A percentile compares a stretch with the other conserved stretches of the same genome.
Evolutionary conservation across 805 yeast genomes (phyloP).

Genomic region (Kuraishia cidri): DNA sequence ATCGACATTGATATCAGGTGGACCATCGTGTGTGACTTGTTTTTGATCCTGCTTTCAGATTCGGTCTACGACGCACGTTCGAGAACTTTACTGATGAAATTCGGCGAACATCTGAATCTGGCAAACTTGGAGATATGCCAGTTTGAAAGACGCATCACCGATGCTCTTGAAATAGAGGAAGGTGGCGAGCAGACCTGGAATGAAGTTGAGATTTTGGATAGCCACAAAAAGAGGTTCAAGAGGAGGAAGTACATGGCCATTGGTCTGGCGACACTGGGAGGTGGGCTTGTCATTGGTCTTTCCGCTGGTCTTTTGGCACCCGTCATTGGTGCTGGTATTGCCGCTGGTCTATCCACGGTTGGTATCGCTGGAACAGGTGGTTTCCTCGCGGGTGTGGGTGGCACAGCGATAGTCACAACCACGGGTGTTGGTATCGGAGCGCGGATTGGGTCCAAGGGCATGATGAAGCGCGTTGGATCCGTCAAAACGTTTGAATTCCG

Average conservation of each 20-base stretch:
- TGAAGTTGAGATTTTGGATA: conserved; percentile 57
- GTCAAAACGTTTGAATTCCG: conserved; percentile 91
- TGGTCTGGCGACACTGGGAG: conserved; percentile 94
- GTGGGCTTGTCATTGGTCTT: conserved; percentile 86
- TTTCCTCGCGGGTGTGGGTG: conserved; percentile 93
- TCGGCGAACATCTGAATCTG: conserved; percentile 56
- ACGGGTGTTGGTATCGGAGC: conserved; percentile 92
- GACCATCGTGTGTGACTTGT: conserved; percentile 90
- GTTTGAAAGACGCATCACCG: conserved; percentile 86
- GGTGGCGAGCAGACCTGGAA: conserved; percentile 72
- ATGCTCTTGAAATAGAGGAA: conserved; percentile 83
- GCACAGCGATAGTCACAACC: conserved; percentile 88
- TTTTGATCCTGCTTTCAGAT: conserved; percentile 69
- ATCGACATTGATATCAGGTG: conserved; percentile 75
- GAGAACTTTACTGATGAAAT: conserved; percentile 61
- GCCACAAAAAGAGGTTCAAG: conserved; percentile 57
- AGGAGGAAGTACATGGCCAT: conserved; percentile 72
- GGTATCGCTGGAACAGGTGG: conserved; percentile 93
- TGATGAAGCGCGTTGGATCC: conserved; percentile 80
- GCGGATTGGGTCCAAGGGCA: conserved; percentile 76
- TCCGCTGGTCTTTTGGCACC: conserved; percentile 97
- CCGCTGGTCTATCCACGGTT: conserved; percentile 92
- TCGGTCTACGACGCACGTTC: conserved; percentile 88
- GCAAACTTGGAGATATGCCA: conserved; percentile 65
- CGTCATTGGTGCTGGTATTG: conserved; percentile 96